Conservation (phyloP, 2,329 filamentous ascomycete genomes). For the Xylariaceae sp. region DNA sequence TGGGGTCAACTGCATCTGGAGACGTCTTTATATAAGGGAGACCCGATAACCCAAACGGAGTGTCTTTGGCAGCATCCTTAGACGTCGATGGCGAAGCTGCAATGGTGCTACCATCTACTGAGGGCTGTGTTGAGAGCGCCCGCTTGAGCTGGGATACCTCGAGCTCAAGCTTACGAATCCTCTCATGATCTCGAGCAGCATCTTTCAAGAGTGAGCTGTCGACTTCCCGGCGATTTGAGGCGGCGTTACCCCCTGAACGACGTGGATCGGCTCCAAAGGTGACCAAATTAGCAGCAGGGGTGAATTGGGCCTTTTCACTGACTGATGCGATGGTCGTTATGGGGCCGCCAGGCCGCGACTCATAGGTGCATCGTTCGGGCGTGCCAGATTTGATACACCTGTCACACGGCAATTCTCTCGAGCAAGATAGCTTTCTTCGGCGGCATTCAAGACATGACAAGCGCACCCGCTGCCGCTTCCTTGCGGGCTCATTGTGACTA, state of each 20-base stretch:
- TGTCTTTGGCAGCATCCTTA: constrained; percentile 38
- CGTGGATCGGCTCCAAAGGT: constrained; percentile 31
- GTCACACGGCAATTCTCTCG: constrained; percentile 57
- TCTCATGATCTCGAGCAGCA: constrained; percentile 47
- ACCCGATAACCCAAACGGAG: constrained; percentile 17
- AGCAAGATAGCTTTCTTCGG: constrained; percentile 57
- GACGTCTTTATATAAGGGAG: background rate
- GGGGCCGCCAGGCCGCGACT: constrained; percentile 38
- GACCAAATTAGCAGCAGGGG: constrained; percentile 39
- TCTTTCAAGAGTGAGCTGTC: constrained; percentile 34
- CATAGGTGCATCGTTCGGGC: constrained; percentile 55
- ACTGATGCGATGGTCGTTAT: constrained; percentile 17
- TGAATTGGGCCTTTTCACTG: constrained; percentile 41
- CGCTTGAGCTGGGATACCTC: constrained; percentile 55
- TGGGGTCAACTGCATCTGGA: constrained; percentile 9
- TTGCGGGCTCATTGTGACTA: constrained; percentile 32
- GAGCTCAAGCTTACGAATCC: constrained; percentile 55
- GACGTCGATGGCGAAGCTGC: constrained; percentile 40
- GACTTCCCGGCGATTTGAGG: constrained; percentile 30
- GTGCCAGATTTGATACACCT: constrained; percentile 60
- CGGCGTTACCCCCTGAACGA: constrained; percentile 22
- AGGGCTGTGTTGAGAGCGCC: constrained; percentile 42
- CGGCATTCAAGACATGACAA: constrained; percentile 59
- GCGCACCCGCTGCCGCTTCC: constrained; percentile 56
- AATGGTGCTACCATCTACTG: constrained; percentile 49